Conservation (phyloP, 352 stramenopile species). For the Phytophthora chlamydospora region DNA sequence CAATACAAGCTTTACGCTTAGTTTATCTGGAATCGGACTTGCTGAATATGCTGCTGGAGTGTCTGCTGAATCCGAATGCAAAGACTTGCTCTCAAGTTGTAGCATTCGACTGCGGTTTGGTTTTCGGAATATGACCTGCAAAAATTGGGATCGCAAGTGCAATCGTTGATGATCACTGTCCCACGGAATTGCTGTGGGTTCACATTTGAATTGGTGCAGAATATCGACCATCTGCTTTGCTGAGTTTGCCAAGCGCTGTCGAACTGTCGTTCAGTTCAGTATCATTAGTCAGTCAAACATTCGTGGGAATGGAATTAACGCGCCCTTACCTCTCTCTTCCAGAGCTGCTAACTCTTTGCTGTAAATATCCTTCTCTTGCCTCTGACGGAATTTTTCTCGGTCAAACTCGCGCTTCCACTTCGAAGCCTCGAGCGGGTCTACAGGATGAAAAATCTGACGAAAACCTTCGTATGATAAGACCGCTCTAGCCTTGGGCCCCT, state of each 20-base stretch:
- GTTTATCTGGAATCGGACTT: slow-evolving; percentile 39
- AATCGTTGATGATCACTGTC: slow-evolving; percentile 52
- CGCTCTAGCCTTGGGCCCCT: slow-evolving; percentile 12
- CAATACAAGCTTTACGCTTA: slow-evolving; percentile 54
- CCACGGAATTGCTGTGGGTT: slow-evolving; percentile 64
- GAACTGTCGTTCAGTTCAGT: slow-evolving; percentile 43
- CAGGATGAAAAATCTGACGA: slow-evolving; percentile 66
- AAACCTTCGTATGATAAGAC: slow-evolving; percentile 73
- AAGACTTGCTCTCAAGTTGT: slow-evolving; percentile 19
- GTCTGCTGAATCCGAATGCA: slow-evolving; percentile 3
- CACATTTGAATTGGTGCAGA: slow-evolving; percentile 58
- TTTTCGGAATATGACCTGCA: slow-evolving; percentile 73
- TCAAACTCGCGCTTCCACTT: slow-evolving; percentile 79
- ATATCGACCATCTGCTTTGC: slow-evolving; percentile 77
- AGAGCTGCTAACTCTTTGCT: slow-evolving; percentile 62
- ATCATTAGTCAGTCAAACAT: background rate
- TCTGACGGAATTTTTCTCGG: slow-evolving; percentile 53
- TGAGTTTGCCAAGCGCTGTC: slow-evolving; percentile 69
- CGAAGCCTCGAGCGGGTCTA: slow-evolving; percentile 48
- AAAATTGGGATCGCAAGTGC: slow-evolving; percentile 53
- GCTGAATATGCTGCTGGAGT: background rate
- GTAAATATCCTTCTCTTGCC: slow-evolving; percentile 78
- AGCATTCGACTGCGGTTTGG: slow-evolving; percentile 42
- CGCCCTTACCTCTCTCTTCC: slow-evolving; percentile 63
- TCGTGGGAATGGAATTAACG: background rate